Percentiles rank a stretch among this genome's conserved stretches.
phyloP scores from a whole-genome alignment of 768 basidiomycete species.

The Termitomyces bulborhizus region DNA sequence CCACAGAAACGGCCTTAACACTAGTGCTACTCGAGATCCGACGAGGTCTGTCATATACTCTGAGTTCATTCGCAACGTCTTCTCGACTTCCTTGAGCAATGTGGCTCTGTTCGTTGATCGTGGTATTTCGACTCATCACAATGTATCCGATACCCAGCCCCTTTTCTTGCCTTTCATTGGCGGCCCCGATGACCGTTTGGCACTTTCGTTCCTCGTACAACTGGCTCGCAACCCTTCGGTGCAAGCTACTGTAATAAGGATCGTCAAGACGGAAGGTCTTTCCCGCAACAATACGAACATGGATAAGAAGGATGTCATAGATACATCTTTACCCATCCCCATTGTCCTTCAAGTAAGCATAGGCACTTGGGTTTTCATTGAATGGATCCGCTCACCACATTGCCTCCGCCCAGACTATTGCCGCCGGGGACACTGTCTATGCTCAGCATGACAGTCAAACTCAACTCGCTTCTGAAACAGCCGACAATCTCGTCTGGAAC shows the following conservation, averaged over 20 bases:
- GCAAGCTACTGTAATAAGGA: constrained; percentile 67
- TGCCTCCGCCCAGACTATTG: constrained; percentile 29
- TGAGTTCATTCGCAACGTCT: constrained; percentile 81
- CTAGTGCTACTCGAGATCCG: constrained; percentile 39
- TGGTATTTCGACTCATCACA: constrained; percentile 32
- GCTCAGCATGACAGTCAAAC: constrained; percentile 59
- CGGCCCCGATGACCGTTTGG: constrained; percentile 88
- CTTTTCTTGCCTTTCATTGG: constrained; percentile 90
- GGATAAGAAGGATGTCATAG: constrained; percentile 14
- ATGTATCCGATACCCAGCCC: constrained; percentile 37
- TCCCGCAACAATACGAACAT: constrained; percentile 24
- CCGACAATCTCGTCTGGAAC: constrained; percentile 79
- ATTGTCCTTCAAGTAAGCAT: constrained; percentile 27
- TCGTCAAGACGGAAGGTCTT: constrained; percentile 40
- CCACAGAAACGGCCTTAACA: constrained; percentile 25
- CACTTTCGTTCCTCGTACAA: constrained; percentile 77
- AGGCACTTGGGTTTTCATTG: not conserved
- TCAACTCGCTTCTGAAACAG: constrained; percentile 70
- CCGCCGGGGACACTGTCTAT: constrained; percentile 68
- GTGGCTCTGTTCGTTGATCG: constrained; percentile 86
- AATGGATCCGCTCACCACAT: not conserved
- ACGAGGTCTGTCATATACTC: constrained; percentile 59
- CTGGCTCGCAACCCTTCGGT: constrained; percentile 56
- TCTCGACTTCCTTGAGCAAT: constrained; percentile 62
- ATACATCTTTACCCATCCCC: constrained; percentile 4